Base-by-base conservation (phyloP, 768 basidiomycete genomes). In the Goffeauzyma gilvescens region DNA sequence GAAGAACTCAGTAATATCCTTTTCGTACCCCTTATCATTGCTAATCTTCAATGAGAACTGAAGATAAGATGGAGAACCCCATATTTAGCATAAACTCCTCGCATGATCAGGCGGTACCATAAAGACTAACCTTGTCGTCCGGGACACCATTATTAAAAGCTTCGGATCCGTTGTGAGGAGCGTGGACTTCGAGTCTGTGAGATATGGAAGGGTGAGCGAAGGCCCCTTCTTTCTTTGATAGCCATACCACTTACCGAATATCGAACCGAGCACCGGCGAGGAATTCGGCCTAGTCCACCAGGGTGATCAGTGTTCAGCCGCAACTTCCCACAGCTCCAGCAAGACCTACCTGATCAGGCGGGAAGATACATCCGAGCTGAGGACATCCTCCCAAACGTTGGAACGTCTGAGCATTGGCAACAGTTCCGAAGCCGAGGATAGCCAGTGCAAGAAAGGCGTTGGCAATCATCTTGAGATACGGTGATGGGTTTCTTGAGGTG, bases 91-190 rank as follows among this genome's bases (percentile, higher is more conserved):
- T 9, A 30, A n/a, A n/a, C 28, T n/a, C n/a, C 28, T n/a, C 28
- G 9, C 28, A 9, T 12, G 13, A 35, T 18, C 20, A 18, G 13
- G 33, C 17, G n/a, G 28, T 9, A 30, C 28, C n/a, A n/a, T 35
- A 8, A 12, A 35, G 17, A 35, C 33, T 35, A 28, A 35, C 33
- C 13, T 48, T 48, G 2, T 43, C 28, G 46, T 52, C 41, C 13
- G 59, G 57, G 2, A 52, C 50, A 37, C 66, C 66, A 42, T 54
- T 50, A 54, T 64, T 63, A 52, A 48, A 66, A 10, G 65, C 58
- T 32, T 60, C 54, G 1, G 62, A 50, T 12, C 66, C 66, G 50
- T 67, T 67, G 6, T 58, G 48, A 15, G 66, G 66, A 1, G 66
- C 66, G 30, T 67, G 66, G 7, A 64, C 54, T 46, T 60, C 50